Conservation (phyloP, 164 flowering plant species). For the Piper longum region DNA sequence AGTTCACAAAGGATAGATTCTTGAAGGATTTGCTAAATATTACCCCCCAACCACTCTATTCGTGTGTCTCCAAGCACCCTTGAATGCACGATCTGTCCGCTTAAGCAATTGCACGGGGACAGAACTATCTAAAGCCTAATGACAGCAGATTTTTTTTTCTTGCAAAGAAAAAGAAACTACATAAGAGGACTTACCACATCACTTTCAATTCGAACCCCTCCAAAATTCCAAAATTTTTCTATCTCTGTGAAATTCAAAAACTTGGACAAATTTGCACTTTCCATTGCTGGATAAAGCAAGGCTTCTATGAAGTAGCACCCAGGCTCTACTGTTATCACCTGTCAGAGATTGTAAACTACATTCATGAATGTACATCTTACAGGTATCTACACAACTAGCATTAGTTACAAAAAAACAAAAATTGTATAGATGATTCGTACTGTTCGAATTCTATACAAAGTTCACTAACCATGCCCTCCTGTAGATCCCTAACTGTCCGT, state of each 20-base stretch:
- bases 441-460: neutral
- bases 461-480: slow-evolving; percentile 75
- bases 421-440: neutral
- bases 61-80: too few species aligned
- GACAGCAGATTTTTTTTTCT: too few species aligned
- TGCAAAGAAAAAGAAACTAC: neutral
- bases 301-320: slow-evolving; percentile 95
- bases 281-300: slow-evolving; percentile 59
- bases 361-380: neutral
- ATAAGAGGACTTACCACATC: slow-evolving; percentile 48
- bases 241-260: slow-evolving; percentile 48
- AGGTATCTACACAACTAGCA: neutral
- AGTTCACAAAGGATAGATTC: too few species aligned
- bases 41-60: too few species aligned
- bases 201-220: slow-evolving; percentile 95
- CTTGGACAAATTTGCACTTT: slow-evolving; percentile 35
- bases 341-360: slow-evolving; percentile 1
- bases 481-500: slow-evolving; percentile 59
- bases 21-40: too few species aligned
- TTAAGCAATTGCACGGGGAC: too few species aligned
- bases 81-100: too few species aligned
- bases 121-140: too few species aligned
- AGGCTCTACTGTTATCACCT: slow-evolving; percentile 97
- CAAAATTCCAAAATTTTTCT: slow-evolving; percentile 48
- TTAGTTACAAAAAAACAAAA: neutral